Base-by-base conservation (phyloP, 108 stramenopile genomes). In the Parietichytrium sp. region DNA sequence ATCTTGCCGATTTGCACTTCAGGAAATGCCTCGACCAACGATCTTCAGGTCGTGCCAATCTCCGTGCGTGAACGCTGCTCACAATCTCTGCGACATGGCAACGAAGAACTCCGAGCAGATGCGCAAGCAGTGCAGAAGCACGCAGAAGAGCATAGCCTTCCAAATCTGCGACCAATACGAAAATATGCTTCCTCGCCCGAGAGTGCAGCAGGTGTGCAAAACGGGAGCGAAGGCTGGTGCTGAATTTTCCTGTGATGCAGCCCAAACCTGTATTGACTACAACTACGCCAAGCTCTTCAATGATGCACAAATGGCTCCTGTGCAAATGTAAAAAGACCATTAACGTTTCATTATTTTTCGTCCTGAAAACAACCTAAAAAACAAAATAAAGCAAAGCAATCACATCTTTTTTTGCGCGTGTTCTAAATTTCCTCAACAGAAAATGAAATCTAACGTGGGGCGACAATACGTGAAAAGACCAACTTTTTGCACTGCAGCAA, bases 21-120 rank as follows among this genome's bases (percentile, higher is more conserved):
- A 72, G 42, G 61, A 72, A 25, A 72, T 72, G 61, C 61, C 61
- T n/a, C 33, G 61, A 38, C 61, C 61, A n/a, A 72, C 61, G 8
- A 72, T 72, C 6, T 72, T 72, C 42, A 33, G 61, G 13, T 33
- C 61, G 13, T 72, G 61, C 4, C 61, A 72, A 25, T 10, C 61
- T 6, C 61, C 61, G 0, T 72, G 61, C 42, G 45, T 72, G 23
- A 72, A 27, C 38, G 42, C 45, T 6, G 61, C 61, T n/a, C 61
- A 72, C 38, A 25, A 16, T 42, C 10, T 25, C 16, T 72, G 61
- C 61, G 61, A 72, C 42, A 13, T 33, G 15, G 61, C 16, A 7
- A 45, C 61, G 13, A 72, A 25, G 10, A 42, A 72, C 10, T 45
- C 36, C 38, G 15, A 16, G 10, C 42, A 45, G 15, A 23, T 72